Percentiles rank a stretch among this genome's conserved stretches.
phyloP scores from a whole-genome alignment of 2,329 filamentous ascomycete genomes.

The Penicillium sumatraense region DNA sequence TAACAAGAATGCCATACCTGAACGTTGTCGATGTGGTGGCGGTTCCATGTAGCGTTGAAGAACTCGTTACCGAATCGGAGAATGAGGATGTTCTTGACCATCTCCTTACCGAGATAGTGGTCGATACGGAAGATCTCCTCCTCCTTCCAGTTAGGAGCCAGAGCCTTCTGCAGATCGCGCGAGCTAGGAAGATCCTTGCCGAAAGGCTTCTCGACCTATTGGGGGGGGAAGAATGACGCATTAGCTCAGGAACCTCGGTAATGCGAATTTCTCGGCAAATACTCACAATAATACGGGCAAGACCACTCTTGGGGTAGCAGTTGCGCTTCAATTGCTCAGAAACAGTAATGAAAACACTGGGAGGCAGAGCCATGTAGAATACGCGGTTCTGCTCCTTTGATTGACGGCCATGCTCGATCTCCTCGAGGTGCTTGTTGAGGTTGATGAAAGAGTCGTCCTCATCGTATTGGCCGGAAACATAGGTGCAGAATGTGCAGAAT shows the following conservation, averaged over 20 bases:
- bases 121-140: conserved; percentile 99
- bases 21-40: conserved; percentile 98
- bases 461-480: conserved; percentile 97
- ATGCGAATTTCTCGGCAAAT: neutral
- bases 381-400: conserved; percentile 80
- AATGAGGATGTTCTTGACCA: conserved; percentile 99
- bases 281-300: conserved; percentile 90
- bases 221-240: conserved; percentile 11
- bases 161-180: conserved; percentile 88
- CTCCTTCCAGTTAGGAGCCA: conserved; percentile 97
- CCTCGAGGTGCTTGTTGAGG: conserved; percentile 82
- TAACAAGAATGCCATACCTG: conserved; percentile 58
- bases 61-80: conserved; percentile 98
- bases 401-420: conserved; percentile 76
- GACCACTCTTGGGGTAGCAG: conserved; percentile 90
- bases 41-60: conserved; percentile 97
- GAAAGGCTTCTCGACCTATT: conserved; percentile 96
- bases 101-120: conserved; percentile 99
- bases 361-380: conserved; percentile 99
- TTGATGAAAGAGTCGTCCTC: conserved; percentile 90
- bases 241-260: conserved; percentile 22
- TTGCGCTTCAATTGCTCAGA: conserved; percentile 97
- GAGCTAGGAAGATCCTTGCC: conserved; percentile 96
- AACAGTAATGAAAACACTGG: conserved; percentile 96
- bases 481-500: conserved; percentile 86